Evolutionary conservation across 148 eudicot genomes (phyloP).

Genomic region (Pouteria glomerata): DNA sequence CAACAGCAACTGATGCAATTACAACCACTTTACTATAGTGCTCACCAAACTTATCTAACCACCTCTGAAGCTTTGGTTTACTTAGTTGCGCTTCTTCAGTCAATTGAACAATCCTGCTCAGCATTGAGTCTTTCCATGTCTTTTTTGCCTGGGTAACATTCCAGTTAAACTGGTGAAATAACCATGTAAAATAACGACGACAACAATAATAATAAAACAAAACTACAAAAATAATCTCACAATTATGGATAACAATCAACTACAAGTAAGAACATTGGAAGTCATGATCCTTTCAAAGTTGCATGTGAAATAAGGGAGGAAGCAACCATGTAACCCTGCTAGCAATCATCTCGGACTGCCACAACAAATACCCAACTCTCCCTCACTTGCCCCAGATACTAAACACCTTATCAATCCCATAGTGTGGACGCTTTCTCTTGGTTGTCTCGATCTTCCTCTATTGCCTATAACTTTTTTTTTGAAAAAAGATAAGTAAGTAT

Average conservation of each 20-base stretch:
- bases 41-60: constrained; percentile 97
- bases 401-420: no score
- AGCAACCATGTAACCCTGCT: background rate
- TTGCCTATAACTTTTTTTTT: no score
- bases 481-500: no score
- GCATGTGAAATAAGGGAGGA: background rate
- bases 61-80: constrained; percentile 92
- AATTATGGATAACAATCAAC: background rate
- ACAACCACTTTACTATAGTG: constrained; percentile 82
- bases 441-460: no score
- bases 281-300: background rate
- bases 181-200: background rate
- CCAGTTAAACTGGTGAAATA: constrained; percentile 10
- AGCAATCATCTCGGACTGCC: no score
- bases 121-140: constrained; percentile 92
- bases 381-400: no score
- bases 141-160: constrained; percentile 59
- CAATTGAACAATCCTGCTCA: constrained; percentile 79
- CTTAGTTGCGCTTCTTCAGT: constrained; percentile 90
- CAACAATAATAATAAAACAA: background rate
- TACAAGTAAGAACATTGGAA: background rate
- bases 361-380: no score
- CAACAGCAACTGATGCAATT: constrained; percentile 73
- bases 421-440: no score
- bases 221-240: background rate